Evolutionary conservation across 2,329 filamentous ascomycete species (phyloP).

Genomic region (Cladosporium sp.): DNA sequence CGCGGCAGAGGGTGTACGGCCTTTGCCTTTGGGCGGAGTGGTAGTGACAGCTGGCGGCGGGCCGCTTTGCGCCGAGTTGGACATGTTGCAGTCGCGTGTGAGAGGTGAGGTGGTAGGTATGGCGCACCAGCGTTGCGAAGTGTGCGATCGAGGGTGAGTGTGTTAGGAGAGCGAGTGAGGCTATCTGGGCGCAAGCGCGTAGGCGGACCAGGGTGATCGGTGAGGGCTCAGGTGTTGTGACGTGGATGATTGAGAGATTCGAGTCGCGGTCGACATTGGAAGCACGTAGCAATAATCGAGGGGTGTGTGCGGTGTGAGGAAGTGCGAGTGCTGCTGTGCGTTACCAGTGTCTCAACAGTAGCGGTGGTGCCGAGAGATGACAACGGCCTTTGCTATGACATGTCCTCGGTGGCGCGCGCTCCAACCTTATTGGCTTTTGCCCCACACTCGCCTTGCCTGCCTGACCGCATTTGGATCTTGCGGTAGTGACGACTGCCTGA

Average conservation of each 20-base stretch:
- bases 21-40: conserved; percentile 21
- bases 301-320: background rate
- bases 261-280: conserved; percentile 31
- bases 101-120: background rate
- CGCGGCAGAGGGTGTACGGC: conserved; percentile 26
- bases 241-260: conserved; percentile 24
- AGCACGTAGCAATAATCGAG: conserved; percentile 15
- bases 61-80: conserved; percentile 20
- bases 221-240: conserved; percentile 17
- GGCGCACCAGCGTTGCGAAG: background rate
- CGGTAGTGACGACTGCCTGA: background rate
- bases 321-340: background rate
- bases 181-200: conserved; percentile 29
- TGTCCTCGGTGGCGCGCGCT: background rate
- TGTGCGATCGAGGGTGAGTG: conserved; percentile 7
- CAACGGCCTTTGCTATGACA: background rate
- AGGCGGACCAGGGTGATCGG: conserved; percentile 25
- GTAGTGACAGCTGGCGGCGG: conserved; percentile 27
- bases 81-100: conserved; percentile 11
- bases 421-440: background rate
- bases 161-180: background rate
- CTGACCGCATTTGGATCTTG: conserved; percentile 1
- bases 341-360: conserved; percentile 3
- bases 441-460: background rate
- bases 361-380: background rate